Evolutionary conservation across 306 rosid species (phyloP).

Genomic region (Hippophae tibetana): DNA sequence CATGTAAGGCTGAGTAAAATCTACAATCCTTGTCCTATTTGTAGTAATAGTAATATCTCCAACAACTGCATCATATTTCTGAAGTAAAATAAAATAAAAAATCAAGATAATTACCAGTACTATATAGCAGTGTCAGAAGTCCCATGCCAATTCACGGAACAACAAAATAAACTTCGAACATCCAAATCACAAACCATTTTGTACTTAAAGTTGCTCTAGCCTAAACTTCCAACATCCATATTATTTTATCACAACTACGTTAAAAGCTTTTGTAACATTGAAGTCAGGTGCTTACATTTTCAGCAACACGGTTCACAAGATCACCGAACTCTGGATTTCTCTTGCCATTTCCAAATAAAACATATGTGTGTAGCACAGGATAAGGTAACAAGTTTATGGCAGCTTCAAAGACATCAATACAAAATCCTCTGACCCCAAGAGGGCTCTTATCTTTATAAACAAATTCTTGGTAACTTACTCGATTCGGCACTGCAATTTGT

Average conservation of each 20-base stretch:
- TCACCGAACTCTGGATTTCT: slow-evolving; percentile 43
- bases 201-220: no score
- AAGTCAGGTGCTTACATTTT: slow-evolving; percentile 56
- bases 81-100: neutral
- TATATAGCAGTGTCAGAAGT: no score
- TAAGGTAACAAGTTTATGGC: slow-evolving; percentile 68
- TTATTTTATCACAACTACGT: slow-evolving; percentile 3
- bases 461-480: slow-evolving; percentile 55
- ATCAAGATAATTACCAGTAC: neutral
- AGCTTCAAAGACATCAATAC: slow-evolving; percentile 79
- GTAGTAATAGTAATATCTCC: slow-evolving; percentile 88
- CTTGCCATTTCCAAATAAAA: slow-evolving; percentile 59
- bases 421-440: slow-evolving; percentile 62
- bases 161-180: no score
- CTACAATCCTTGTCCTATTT: slow-evolving; percentile 71
- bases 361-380: slow-evolving; percentile 55
- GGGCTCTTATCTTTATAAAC: slow-evolving; percentile 47
- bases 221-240: neutral
- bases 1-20: slow-evolving; percentile 84
- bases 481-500: slow-evolving; percentile 67
- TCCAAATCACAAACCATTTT: no score
- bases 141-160: no score
- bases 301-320: slow-evolving; percentile 47
- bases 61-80: slow-evolving; percentile 73
- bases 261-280: slow-evolving; percentile 2